Conservation (phyloP, 805 yeast species). For the Yamadazyma philogaea region DNA sequence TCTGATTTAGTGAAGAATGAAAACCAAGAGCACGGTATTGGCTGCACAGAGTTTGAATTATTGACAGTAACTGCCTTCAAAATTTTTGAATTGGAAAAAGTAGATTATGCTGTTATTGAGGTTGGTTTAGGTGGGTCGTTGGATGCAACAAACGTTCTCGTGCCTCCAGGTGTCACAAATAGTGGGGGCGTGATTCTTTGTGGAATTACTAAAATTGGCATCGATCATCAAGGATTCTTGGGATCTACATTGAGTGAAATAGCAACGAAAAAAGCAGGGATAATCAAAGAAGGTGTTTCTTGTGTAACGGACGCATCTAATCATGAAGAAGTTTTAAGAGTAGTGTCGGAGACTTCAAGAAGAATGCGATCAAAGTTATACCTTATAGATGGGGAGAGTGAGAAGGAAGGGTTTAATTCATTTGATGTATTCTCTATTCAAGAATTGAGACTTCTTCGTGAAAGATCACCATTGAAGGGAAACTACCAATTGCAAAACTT, state of each 20-base stretch:
- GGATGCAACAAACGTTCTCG: constrained; percentile 83
- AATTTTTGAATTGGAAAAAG: constrained; percentile 56
- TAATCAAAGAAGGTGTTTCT: constrained; percentile 59
- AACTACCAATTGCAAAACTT: constrained; percentile 69
- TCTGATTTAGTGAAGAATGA: constrained; percentile 39
- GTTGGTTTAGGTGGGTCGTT: constrained; percentile 90
- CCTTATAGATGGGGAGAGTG: constrained; percentile 18
- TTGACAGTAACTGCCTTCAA: constrained; percentile 83
- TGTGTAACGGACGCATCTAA: constrained; percentile 75
- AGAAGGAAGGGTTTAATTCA: neutral
- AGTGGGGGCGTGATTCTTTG: constrained; percentile 50
- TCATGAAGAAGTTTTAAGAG: constrained; percentile 45
- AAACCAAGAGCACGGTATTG: constrained; percentile 42
- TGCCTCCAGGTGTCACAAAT: constrained; percentile 24
- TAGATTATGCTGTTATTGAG: constrained; percentile 81
- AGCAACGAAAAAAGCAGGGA: constrained; percentile 84
- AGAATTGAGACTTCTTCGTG: constrained; percentile 7
- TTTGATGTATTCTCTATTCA: neutral
- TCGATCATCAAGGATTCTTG: constrained; percentile 78
- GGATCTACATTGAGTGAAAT: constrained; percentile 66
- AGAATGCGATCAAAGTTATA: constrained; percentile 25
- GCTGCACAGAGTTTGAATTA: constrained; percentile 86
- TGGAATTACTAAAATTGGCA: constrained; percentile 79
- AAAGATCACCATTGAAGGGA: constrained; percentile 61
- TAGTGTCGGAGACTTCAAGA: constrained; percentile 38